Percentiles rank a stretch among this genome's conserved stretches.
phyloP scores from a whole-genome alignment of 139 green algal genomes.

The Yamagishiella unicocca region DNA sequence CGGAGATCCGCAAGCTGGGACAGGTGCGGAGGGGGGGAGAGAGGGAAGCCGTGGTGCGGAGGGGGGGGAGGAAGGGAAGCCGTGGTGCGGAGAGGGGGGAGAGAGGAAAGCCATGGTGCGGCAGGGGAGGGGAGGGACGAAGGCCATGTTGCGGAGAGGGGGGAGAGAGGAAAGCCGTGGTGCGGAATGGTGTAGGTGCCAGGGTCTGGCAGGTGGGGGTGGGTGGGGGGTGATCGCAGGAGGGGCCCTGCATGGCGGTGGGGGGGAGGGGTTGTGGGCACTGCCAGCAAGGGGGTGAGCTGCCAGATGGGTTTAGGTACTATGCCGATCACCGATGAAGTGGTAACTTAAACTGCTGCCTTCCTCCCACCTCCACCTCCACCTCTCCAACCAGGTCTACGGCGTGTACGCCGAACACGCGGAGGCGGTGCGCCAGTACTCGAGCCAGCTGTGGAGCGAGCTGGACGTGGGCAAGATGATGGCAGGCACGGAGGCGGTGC shows the following conservation, averaged over 20 bases:
- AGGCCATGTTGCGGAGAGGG: no score
- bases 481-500: conserved; percentile 67
- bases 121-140: not conserved
- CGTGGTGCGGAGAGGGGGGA: not conserved
- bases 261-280: no score
- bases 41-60: not conserved
- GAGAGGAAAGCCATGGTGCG: no score
- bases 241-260: no score
- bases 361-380: not conserved
- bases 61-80: not conserved
- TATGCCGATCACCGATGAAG: no score
- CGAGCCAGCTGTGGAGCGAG: conserved; percentile 83
- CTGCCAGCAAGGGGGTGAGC: no score
- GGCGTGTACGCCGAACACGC: conserved; percentile 81
- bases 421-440: conserved; percentile 71
- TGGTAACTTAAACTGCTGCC: no score
- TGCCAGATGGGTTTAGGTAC: no score
- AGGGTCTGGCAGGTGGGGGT: no score
- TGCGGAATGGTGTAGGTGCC: no score
- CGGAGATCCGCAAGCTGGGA: conserved; percentile 78
- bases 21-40: conserved; percentile 41
- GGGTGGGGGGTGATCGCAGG: no score
- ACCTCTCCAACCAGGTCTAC: conserved; percentile 72
- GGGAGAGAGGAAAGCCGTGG: no score
- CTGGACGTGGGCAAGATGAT: conserved; percentile 86